Evolutionary conservation across 768 basidiomycete species (phyloP).

Genomic region (Termitomyces sp.): DNA sequence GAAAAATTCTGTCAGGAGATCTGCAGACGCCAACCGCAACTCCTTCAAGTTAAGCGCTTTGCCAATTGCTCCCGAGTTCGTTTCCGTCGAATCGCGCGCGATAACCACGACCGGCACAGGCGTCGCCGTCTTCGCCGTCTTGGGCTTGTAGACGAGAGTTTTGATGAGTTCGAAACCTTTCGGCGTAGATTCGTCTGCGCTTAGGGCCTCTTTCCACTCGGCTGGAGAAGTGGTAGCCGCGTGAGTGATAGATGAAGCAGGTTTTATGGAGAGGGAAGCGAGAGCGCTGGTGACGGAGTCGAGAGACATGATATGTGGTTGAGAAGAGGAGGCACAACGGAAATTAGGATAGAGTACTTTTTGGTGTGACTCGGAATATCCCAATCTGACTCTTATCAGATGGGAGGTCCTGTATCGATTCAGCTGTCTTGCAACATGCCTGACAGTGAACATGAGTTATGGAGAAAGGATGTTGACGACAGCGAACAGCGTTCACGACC

Average conservation of each 20-base stretch:
- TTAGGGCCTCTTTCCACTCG: constrained; percentile 72
- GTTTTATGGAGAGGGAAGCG: constrained; percentile 48
- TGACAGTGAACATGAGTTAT: constrained; percentile 25
- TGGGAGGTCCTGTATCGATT: constrained; percentile 23
- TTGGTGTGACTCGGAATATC: constrained; percentile 30
- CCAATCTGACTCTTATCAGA: constrained; percentile 34
- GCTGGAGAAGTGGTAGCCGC: constrained; percentile 60
- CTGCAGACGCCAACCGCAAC: constrained; percentile 77
- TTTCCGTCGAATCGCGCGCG: constrained; percentile 81
- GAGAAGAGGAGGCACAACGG: constrained; percentile 11
- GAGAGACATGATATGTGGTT: constrained; percentile 23
- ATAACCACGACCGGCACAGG: constrained; percentile 85
- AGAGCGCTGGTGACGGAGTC: constrained; percentile 37
- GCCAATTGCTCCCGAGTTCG: constrained; percentile 67
- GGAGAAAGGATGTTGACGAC: constrained; percentile 9
- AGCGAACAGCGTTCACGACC: constrained; percentile 14
- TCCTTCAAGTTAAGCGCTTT: constrained; percentile 86
- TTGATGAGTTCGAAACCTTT: constrained; percentile 70
- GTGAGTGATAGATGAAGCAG: constrained; percentile 51
- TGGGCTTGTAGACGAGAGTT: constrained; percentile 93
- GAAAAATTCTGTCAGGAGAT: constrained; percentile 83
- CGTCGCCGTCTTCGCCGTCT: constrained; percentile 84
- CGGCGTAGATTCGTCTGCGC: constrained; percentile 43
- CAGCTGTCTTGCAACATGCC: constrained; percentile 22
- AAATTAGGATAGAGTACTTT: constrained; percentile 16